phyloP scores from a whole-genome alignment of 2,329 filamentous ascomycete genomes.

The Ascochyta koolunga region DNA sequence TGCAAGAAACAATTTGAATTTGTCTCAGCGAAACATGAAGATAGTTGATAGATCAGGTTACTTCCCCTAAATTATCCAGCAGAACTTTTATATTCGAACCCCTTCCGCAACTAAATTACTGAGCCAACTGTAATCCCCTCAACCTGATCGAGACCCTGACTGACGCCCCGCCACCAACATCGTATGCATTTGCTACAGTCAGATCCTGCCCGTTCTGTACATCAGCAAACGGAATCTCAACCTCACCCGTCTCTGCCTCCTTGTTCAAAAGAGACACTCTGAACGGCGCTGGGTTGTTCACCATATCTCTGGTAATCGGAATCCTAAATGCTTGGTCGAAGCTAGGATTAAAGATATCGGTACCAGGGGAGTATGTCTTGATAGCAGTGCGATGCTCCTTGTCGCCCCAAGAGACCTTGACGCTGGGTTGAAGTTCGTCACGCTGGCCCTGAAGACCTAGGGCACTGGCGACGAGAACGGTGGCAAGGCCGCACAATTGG shows the following conservation, averaged over 20 bases:
- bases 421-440: constrained; percentile 54
- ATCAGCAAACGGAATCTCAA: constrained; percentile 35
- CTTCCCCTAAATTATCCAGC: too few relatives aligned
- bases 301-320: constrained; percentile 46
- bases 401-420: constrained; percentile 53
- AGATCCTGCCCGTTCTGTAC: constrained; percentile 31
- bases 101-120: neutral
- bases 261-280: constrained; percentile 38
- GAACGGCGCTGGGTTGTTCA: constrained; percentile 31
- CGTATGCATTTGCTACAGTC: constrained; percentile 27
- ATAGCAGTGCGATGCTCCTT: constrained; percentile 52
- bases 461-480: constrained; percentile 53
- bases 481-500: constrained; percentile 51
- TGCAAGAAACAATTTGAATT: too few relatives aligned
- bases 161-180: constrained; percentile 34
- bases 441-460: constrained; percentile 52
- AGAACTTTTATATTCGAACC: too few relatives aligned
- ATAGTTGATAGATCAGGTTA: too few relatives aligned
- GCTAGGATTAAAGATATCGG: constrained; percentile 57
- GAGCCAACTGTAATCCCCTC: constrained; percentile 28
- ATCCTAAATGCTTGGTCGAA: constrained; percentile 56
- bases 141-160: constrained; percentile 35
- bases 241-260: constrained; percentile 31
- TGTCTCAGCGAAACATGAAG: too few relatives aligned
- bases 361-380: constrained; percentile 53